Evolutionary conservation across 441 rosid species (phyloP).

Genomic region (Arabidopsis hybrid): DNA sequence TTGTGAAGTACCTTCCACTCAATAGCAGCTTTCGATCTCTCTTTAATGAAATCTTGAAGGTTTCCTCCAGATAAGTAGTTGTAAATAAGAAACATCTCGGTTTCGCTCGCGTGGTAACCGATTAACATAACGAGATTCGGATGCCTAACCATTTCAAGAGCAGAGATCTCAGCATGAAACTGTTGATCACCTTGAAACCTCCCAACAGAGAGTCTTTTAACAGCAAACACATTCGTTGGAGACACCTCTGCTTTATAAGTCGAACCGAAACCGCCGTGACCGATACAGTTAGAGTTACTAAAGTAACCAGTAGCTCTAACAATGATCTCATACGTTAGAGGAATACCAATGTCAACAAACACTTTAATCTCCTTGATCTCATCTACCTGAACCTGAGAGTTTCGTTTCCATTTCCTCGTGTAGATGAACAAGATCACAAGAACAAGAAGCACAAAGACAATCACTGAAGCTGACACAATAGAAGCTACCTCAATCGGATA

Average conservation of each 20-base stretch:
- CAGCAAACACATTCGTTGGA: conserved; percentile 66
- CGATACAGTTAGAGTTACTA: conserved; percentile 82
- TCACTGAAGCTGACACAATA: conserved; percentile 77
- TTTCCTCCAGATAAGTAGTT: conserved; percentile 92
- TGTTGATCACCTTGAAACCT: conserved; percentile 86
- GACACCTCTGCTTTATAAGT: conserved; percentile 82
- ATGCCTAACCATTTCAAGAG: conserved; percentile 77
- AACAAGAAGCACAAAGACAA: conserved; percentile 74
- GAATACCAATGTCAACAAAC: conserved; percentile 64
- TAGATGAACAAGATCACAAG: conserved; percentile 67
- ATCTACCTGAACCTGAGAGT: conserved; percentile 55
- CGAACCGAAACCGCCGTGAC: conserved; percentile 89
- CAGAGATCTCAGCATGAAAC: conserved; percentile 82
- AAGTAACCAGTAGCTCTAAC: conserved; percentile 82
- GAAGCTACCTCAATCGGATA: conserved; percentile 84
- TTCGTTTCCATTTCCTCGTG: conserved; percentile 64
- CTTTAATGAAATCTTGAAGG: conserved; percentile 81
- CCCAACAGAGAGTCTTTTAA: conserved; percentile 85
- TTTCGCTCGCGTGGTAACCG: conserved; percentile 91
- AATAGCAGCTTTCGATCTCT: conserved; percentile 63
- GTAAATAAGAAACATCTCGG: conserved; percentile 88
- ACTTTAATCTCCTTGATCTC: conserved; percentile 68
- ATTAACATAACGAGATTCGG: conserved; percentile 78
- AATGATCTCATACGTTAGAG: conserved; percentile 72
- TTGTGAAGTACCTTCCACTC: conserved; percentile 77